A percentile compares a stretch with the other conserved stretches of the same genome.
These are phyloP conservation scores for Fusarium domesticum DNA, from an alignment of 2,329 filamentous ascomycete species.

Conservation along the genomic window DNA sequence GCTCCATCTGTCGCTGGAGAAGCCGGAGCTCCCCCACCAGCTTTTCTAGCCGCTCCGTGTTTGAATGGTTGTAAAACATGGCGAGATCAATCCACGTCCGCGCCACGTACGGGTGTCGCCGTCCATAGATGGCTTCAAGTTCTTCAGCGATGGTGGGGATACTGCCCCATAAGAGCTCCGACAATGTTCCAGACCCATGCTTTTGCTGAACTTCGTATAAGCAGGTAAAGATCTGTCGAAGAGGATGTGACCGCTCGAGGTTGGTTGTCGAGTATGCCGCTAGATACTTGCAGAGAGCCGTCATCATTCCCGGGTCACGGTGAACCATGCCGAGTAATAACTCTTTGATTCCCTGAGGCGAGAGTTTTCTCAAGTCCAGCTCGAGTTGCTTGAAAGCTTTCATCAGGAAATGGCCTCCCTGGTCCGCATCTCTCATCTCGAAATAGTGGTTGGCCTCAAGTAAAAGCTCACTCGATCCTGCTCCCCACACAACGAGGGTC, in stretches of 20 bases:
- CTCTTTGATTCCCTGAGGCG: slow-evolving; percentile 43
- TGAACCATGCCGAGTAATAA: slow-evolving; percentile 44
- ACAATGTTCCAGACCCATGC: slow-evolving; percentile 42
- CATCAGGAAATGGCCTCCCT: slow-evolving; percentile 41
- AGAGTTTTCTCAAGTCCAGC: slow-evolving; percentile 41
- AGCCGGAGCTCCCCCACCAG: slow-evolving; percentile 38
- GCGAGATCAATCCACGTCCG: slow-evolving; percentile 43
- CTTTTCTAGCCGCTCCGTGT: slow-evolving; percentile 37
- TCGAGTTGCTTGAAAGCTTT: slow-evolving; percentile 44
- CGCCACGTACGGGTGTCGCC: slow-evolving; percentile 43
- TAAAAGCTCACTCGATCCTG: slow-evolving; percentile 43
- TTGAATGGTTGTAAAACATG: slow-evolving; percentile 39
- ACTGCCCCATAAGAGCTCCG: slow-evolving; percentile 42
- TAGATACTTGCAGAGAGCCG: slow-evolving; percentile 45
- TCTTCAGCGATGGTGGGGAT: slow-evolving; percentile 43
- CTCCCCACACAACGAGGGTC: slow-evolving; percentile 43
- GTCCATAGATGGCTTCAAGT: slow-evolving; percentile 43
- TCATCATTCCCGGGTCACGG: slow-evolving; percentile 44
- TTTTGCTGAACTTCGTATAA: slow-evolving; percentile 46
- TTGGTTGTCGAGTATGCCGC: slow-evolving; percentile 44
- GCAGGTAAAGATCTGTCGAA: slow-evolving; percentile 42
- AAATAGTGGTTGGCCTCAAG: slow-evolving; percentile 44
- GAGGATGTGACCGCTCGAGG: slow-evolving; percentile 42
- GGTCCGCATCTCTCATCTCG: slow-evolving; percentile 39
- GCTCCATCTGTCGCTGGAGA: slow-evolving; percentile 37